Evolutionary conservation across 1,284 basidiomycete genomes (phyloP).

Genomic region (Melanopsichium pennsylvanicum): DNA sequence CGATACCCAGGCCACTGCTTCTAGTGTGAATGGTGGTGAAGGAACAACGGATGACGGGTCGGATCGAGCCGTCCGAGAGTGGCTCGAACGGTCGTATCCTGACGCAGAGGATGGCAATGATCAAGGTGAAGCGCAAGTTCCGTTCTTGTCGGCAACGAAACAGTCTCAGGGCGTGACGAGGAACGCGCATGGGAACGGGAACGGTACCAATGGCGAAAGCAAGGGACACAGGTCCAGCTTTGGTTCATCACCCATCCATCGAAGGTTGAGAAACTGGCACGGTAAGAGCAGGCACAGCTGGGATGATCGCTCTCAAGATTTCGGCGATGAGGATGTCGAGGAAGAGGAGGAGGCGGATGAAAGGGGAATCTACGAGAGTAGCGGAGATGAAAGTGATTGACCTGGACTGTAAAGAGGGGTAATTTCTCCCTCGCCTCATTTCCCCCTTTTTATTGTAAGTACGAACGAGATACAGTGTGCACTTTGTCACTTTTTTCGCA

Average conservation of each 20-base stretch:
- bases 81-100: constrained; percentile 17
- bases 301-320: constrained; percentile 61
- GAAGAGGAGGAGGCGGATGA: constrained; percentile 18
- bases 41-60: constrained; percentile 1
- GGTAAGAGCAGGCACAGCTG: constrained; percentile 32
- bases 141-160: constrained; percentile 15
- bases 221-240: constrained; percentile 18
- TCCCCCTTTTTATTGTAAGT: too few species aligned
- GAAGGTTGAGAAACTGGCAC: constrained; percentile 19
- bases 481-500: too few species aligned
- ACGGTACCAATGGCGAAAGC: not conserved
- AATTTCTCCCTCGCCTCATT: too few species aligned
- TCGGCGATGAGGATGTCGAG: constrained; percentile 67
- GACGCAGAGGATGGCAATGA: not conserved
- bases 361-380: constrained; percentile 8
- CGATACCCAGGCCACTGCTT: constrained; percentile 10
- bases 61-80: constrained; percentile 18
- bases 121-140: constrained; percentile 11
- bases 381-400: constrained; percentile 16
- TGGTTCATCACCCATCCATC: constrained; percentile 22
- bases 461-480: too few species aligned
- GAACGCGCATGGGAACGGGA: not conserved
- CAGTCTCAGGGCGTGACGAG: constrained; percentile 6
- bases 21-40: constrained; percentile 1
- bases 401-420: not conserved